Evolutionary conservation across 345 rosid genomes (phyloP), one percentile per base, ranked within the genome.

Genomic region (Camelina hispida): DNA sequence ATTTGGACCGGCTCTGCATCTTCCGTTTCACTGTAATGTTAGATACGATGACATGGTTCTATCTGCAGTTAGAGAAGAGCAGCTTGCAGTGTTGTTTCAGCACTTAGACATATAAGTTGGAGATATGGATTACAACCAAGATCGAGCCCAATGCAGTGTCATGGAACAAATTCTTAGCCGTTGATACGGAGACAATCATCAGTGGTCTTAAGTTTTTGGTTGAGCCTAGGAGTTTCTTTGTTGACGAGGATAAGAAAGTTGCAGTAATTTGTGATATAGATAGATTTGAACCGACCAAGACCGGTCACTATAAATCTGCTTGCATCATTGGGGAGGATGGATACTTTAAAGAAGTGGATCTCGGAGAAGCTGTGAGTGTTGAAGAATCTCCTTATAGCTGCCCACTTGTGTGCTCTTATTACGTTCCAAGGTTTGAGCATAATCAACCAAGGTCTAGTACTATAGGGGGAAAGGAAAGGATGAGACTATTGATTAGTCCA

Each of bases 301-400:
- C 4, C 37, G 13, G 40, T 1, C 1, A n/a, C 3, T n/a, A n/a
- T 7, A 4, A 8, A n/a, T 8, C 17, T 8, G 40, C 62, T 56
- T 30, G 20, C 17, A 0, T 55, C 12, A 0, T 55, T 55, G 60
- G 60, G 11, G 38, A 55, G 38, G n/a, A 55, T 15, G 52, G 52
- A 23, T 43, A 43, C 7, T 43, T 43, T 11, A 43, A 62, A 43
- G 20, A 14, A 43, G 14, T 42, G 20, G 18, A 62, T 62, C 52
- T 43, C 10, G 54, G 68, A 63, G 53, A 13, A 62, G 67, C 37
- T 42, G 20, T 62, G 35, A 14, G 22, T 62, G 32, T 9, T 28
- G 12, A 23, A 42, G 52, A 14, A 43, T 22, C 20, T 23, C 2
- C 5, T 2, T 25, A 44, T 25, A 0, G 14, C 1, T 25, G 23